phyloP scores from a whole-genome alignment of 1,284 basidiomycete species.

The Puccinia sorghi region DNA sequence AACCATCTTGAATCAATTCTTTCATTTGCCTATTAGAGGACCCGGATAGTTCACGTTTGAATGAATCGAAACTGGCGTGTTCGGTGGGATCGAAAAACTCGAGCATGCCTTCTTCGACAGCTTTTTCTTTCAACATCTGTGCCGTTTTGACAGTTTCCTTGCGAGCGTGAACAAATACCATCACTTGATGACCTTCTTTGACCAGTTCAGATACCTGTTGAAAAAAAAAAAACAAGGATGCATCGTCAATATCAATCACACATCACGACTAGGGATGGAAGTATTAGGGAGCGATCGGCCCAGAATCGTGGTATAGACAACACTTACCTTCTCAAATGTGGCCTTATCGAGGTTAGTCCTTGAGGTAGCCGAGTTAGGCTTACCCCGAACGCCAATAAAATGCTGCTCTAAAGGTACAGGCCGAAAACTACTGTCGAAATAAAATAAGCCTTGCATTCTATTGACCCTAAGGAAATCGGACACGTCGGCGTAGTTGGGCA shows the following conservation, averaged over 20 bases:
- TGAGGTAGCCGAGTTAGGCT: constrained; percentile 72
- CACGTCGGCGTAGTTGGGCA: constrained; percentile 97
- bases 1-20: constrained; percentile 84
- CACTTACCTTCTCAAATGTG: constrained; percentile 74
- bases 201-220: constrained; percentile 81
- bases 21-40: constrained; percentile 97
- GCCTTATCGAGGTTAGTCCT: constrained; percentile 86
- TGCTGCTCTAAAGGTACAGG: constrained; percentile 97
- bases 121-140: constrained; percentile 77
- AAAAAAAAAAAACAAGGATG: neutral
- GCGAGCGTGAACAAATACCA: constrained; percentile 98
- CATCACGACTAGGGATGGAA: neutral
- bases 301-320: neutral
- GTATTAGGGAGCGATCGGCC: neutral
- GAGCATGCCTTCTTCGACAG: constrained; percentile 91
- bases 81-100: constrained; percentile 91
- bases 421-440: constrained; percentile 95
- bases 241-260: neutral
- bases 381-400: constrained; percentile 94
- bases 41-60: constrained; percentile 73
- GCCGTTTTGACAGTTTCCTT: constrained; percentile 98
- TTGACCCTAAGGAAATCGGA: constrained; percentile 93
- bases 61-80: constrained; percentile 74
- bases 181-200: constrained; percentile 88
- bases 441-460: constrained; percentile 87